Evolutionary conservation across 2,329 filamentous ascomycete species (phyloP), one percentile per base, ranked within the genome.

Genomic region (Penicillium brevicompactum): DNA sequence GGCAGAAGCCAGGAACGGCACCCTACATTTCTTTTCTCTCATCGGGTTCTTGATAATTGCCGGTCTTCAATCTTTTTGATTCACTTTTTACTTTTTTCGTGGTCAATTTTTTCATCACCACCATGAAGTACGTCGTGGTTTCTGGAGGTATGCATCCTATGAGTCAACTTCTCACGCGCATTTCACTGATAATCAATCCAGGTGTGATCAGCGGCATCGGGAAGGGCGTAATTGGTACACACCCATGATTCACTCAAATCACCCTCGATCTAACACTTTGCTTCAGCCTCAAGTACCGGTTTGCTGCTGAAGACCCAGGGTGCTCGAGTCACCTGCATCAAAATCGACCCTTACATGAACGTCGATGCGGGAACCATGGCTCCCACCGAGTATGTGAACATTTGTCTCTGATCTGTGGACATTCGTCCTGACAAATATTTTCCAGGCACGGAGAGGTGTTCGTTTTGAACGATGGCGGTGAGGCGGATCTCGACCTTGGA

Each of bases 401-500:
- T 27, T 37, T 11, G 30, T 6, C 9, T 13, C 16, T n/a, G 4
- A 42, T 46, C n/a, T 45, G 1, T 42, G 34, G 45, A 16, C 10
- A 14, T 18, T 30, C 13, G 44, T 41, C 24, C 47, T 55, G 14
- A 55, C n/a, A 11, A 5, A 14, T 8, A 34, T 49, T 41, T 40
- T 11, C 14, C 38, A 89, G 86, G 74, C 91, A 96, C 71, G 92
- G 92, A 63, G 92, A 96, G 77, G 88, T 89, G 64, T 96, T 93
- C 70, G 92, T 96, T 41, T 83, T 94, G 55, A 85, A 90, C 66
- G 90, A 94, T 68, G 90, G 90, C 59, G 89, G 89, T 63, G 89
- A 90, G 74, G 84, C 86, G 57, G 87, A 90, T 68, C 82, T 90
- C 55, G 87, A 90, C 71, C 79, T 90, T 32, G 87, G 87, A 63